These are phyloP conservation scores for Wickerhamiella sorbophila DNA, from an alignment of 805 yeast species.

Conservation along the genomic window DNA sequence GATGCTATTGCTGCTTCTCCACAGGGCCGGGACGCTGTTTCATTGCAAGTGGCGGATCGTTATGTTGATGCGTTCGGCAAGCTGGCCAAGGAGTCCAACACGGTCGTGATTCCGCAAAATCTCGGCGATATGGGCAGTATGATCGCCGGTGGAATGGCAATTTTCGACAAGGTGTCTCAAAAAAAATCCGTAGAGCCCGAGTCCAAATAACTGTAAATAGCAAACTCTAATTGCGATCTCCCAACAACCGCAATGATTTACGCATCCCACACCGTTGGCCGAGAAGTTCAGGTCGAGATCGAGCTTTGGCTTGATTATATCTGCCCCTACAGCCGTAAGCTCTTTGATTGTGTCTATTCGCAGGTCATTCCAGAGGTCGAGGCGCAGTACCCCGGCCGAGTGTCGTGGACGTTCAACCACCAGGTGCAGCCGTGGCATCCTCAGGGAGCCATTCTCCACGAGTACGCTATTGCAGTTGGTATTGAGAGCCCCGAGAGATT, in stretches of 20 bases:
- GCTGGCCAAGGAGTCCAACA: constrained; percentile 68
- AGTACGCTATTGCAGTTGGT: constrained; percentile 60
- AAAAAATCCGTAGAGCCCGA: too few relatives aligned
- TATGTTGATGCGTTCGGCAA: constrained; percentile 71
- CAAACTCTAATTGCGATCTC: not conserved
- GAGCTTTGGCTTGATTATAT: constrained; percentile 24
- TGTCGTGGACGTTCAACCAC: constrained; percentile 51
- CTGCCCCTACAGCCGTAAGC: constrained; percentile 59
- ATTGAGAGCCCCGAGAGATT: constrained; percentile 36
- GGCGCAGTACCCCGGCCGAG: constrained; percentile 32
- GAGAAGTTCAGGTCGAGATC: constrained; percentile 13
- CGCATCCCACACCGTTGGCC: constrained; percentile 14
- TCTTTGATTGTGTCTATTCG: constrained; percentile 41
- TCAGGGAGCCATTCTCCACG: constrained; percentile 50
- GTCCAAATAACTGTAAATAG: too few relatives aligned
- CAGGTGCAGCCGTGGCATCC: constrained; percentile 92
- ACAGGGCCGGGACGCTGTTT: constrained; percentile 62
- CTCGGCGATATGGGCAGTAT: constrained; percentile 59
- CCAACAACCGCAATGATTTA: not conserved
- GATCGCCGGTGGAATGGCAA: constrained; percentile 65
- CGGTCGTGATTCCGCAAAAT: constrained; percentile 63
- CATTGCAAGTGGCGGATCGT: constrained; percentile 68
- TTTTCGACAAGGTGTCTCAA: constrained; percentile 32
- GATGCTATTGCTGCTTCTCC: constrained; percentile 52
- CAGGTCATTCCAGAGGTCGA: constrained; percentile 38